A percentile compares a stretch with the other conserved stretches of the same genome.
Conservation (phyloP, 352 stramenopile species). For the Pythium folliculosum region DNA sequence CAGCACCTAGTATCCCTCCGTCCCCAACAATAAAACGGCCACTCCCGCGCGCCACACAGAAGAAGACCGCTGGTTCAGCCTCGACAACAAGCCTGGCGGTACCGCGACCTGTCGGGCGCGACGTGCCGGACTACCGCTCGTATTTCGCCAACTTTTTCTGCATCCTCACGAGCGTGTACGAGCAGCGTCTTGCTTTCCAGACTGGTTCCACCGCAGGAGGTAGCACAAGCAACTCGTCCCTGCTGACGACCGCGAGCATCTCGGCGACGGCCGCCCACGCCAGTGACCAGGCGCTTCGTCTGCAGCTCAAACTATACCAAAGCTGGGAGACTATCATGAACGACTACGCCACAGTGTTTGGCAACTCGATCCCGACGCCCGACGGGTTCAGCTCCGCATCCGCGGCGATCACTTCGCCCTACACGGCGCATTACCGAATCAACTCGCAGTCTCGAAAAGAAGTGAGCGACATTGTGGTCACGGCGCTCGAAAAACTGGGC, state of each 20-base stretch:
- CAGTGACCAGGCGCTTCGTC: slow-evolving; percentile 52
- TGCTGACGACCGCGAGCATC: background rate
- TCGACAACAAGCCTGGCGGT: background rate
- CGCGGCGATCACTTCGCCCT: slow-evolving; percentile 31
- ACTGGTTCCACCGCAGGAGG: background rate
- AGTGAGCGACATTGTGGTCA: slow-evolving; percentile 82
- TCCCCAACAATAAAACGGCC: background rate
- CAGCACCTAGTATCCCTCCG: background rate
- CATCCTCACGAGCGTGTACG: slow-evolving; percentile 72
- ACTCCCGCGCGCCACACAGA: background rate
- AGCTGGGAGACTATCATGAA: slow-evolving; percentile 85
- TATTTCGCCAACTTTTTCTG: slow-evolving; percentile 78
- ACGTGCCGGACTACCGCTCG: slow-evolving; percentile 52
- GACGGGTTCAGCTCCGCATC: slow-evolving; percentile 27
- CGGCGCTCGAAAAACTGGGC: slow-evolving; percentile 55
- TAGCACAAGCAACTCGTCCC: slow-evolving; percentile 10
- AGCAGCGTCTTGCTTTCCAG: slow-evolving; percentile 39
- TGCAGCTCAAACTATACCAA: slow-evolving; percentile 82
- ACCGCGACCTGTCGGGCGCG: slow-evolving; percentile 15
- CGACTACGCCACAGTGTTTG: slow-evolving; percentile 87
- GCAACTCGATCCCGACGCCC: slow-evolving; percentile 35
- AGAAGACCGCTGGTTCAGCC: background rate
- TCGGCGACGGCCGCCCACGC: slow-evolving; percentile 6
- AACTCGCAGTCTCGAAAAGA: slow-evolving; percentile 75
- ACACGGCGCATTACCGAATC: slow-evolving; percentile 72